phyloP scores from a whole-genome alignment of 352 stramenopile genomes.

The Pythium periplocum region DNA sequence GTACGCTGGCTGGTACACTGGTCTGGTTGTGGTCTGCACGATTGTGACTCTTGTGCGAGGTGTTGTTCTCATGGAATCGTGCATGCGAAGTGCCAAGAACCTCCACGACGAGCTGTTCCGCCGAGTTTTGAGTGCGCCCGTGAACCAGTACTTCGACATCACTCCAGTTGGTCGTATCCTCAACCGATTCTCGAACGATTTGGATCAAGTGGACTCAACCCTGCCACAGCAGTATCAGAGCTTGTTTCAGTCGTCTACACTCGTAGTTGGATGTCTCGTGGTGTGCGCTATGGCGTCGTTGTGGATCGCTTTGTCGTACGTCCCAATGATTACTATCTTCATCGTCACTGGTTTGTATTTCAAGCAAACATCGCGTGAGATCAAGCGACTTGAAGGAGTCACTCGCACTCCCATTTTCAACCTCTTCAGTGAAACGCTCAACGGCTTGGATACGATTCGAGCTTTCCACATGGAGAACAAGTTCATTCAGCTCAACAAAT shows the following conservation, averaged over 20 bases:
- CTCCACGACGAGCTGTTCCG: conserved; percentile 27
- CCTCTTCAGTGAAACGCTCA: conserved; percentile 89
- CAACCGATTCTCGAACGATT: conserved; percentile 18
- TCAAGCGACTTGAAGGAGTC: conserved; percentile 93
- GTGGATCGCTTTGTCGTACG: conserved; percentile 38
- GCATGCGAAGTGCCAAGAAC: conserved; percentile 26
- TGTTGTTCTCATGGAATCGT: conserved; percentile 31
- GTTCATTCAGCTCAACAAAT: conserved; percentile 28
- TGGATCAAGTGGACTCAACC: conserved; percentile 47
- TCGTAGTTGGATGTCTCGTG: conserved; percentile 24
- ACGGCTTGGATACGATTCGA: conserved; percentile 91
- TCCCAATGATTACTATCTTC: conserved; percentile 48
- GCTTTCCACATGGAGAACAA: conserved; percentile 37
- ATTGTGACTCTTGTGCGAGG: conserved; percentile 19
- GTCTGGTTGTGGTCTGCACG: conserved; percentile 23
- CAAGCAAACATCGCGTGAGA: conserved; percentile 67
- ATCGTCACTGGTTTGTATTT: conserved; percentile 75
- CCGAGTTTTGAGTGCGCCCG: too few relatives aligned
- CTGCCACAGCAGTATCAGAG: conserved; percentile 35
- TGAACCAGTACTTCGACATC: too few relatives aligned
- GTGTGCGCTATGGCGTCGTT: conserved; percentile 32
- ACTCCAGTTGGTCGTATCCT: too few relatives aligned
- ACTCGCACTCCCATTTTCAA: conserved; percentile 88
- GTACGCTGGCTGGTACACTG: conserved; percentile 34
- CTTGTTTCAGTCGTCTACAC: conserved; percentile 23